Evolutionary conservation across 257 asterid species (phyloP).

Genomic region (Schizonepeta tenuifolia): DNA sequence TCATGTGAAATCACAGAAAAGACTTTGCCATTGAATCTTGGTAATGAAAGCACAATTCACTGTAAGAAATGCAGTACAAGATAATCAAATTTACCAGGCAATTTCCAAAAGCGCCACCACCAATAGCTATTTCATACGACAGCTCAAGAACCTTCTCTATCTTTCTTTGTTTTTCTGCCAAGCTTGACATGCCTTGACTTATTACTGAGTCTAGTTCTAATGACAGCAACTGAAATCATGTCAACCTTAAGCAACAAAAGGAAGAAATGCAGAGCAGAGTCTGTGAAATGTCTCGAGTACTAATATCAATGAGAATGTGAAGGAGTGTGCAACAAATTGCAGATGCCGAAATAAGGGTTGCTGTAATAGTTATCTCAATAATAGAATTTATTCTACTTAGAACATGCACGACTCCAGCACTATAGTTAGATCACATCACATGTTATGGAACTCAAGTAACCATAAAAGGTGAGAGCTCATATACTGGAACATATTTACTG

Average conservation of each 20-base stretch:
- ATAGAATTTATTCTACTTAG: conserved; percentile 15
- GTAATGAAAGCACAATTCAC: conserved; percentile 13
- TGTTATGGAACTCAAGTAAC: background rate
- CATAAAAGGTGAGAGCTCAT: background rate
- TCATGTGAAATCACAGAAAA: conserved; percentile 18
- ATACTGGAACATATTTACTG: background rate
- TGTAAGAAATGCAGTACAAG: conserved; percentile 19
- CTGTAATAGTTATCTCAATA: background rate
- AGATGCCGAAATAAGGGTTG: conserved; percentile 9
- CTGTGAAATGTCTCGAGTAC: conserved; percentile 8
- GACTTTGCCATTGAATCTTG: background rate
- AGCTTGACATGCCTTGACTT: conserved; percentile 67
- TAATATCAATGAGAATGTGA: conserved; percentile 6
- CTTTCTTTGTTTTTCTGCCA: conserved; percentile 61
- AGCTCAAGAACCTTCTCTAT: conserved; percentile 65
- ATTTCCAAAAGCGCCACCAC: conserved; percentile 70
- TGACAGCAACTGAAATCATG: conserved; percentile 64
- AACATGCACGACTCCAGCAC: conserved; percentile 8
- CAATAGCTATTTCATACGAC: conserved; percentile 75
- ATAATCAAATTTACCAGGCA: conserved; percentile 64
- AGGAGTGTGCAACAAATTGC: conserved; percentile 6
- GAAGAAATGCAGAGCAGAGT: conserved; percentile 28
- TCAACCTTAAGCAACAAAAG: conserved; percentile 22
- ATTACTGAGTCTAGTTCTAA: conserved; percentile 66
- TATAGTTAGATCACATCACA: too few relatives aligned